Evolutionary conservation across 495 filamentous ascomycete species (phyloP), one percentile per base, ranked within the genome.

Genomic region (Talaromyces nanjingensis): DNA sequence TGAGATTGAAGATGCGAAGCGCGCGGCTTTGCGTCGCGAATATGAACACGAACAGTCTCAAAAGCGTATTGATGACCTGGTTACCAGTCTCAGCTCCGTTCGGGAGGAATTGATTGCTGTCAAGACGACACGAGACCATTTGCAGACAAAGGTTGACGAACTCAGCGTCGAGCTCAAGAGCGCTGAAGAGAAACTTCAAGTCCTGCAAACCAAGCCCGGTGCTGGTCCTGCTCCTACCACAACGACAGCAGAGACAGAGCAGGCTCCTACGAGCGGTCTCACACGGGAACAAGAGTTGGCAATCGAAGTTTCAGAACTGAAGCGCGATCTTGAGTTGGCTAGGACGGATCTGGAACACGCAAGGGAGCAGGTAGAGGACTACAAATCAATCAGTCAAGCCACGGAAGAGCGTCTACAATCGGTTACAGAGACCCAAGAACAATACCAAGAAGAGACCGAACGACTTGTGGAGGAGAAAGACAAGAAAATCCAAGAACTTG

Each of bases 401-500:
- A 86, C 89, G n/a, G 93, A 99, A 70, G 93, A 98, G 58, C 91
- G 93, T 57, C 79, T 98, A 29, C 82, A 89, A 31, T 89, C 84
- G 57, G 79, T 92, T 47, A 89, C 89, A 56, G 90, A 91, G 6
- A 88, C 90, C 0, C 86, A 93, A 54, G 92, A 96, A n/a, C 83
- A 90, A 69, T 96, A 91, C 69, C 87, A 87, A 12, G 84, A 91
- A 68, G 91, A 97, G 63, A 91, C 89, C 73, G 92, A 98, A 65
- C 76, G 76, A 37, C 73, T 87, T 7, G 74, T 93, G 18, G 79
- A 84, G 34, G 84, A 91, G 65, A 96, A 93, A 73, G 86, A 94
- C 66, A 79, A 77, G 53, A 88, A 81, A 47, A 89, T 97, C 60
- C 81, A 83, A 39, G 90, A 96, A 70, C 81, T 97, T 6, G 84